These are phyloP conservation scores for Metschnikowia noctiluminum DNA, from an alignment of 805 yeast genomes.

Conservation along the genomic window DNA sequence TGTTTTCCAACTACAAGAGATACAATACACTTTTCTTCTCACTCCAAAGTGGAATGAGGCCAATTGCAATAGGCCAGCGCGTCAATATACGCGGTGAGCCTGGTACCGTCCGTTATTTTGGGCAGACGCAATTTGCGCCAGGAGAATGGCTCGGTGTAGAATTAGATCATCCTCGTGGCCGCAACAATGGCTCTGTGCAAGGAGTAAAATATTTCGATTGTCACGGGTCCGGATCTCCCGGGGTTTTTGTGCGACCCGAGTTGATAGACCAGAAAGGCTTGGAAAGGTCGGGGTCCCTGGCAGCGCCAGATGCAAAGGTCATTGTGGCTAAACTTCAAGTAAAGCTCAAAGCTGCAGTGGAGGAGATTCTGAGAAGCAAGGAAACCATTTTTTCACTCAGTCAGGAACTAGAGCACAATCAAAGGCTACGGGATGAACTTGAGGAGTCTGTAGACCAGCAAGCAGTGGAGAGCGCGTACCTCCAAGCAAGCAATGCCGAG, in stretches of 20 bases:
- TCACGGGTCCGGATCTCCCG: constrained; percentile 30
- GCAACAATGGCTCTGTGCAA: constrained; percentile 48
- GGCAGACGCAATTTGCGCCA: constrained; percentile 54
- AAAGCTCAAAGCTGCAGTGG: constrained; percentile 38
- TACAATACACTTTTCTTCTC: too few relatives aligned
- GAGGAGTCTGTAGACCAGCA: constrained; percentile 29
- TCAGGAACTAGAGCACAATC: constrained; percentile 7
- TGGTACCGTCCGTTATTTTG: constrained; percentile 51
- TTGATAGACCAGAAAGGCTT: constrained; percentile 17
- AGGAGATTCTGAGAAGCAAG: constrained; percentile 23
- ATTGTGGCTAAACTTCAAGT: constrained; percentile 44
- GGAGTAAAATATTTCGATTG: constrained; percentile 44
- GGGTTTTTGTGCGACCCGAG: constrained; percentile 48
- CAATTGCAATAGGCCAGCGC: constrained; percentile 23
- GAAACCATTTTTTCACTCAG: constrained; percentile 18
- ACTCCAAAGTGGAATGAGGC: not conserved
- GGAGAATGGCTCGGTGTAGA: constrained; percentile 57
- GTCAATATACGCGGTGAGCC: constrained; percentile 36
- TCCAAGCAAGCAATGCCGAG: constrained; percentile 31
- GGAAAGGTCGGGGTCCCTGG: not conserved
- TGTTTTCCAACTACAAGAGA: too few relatives aligned
- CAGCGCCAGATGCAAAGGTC: constrained; percentile 13
- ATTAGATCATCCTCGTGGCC: constrained; percentile 39
- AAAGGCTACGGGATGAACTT: constrained; percentile 5
- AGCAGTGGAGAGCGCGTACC: constrained; percentile 44